These are phyloP conservation scores for Jatropha podagrica DNA, from an alignment of 441 rosid genomes.

Conservation along the genomic window DNA sequence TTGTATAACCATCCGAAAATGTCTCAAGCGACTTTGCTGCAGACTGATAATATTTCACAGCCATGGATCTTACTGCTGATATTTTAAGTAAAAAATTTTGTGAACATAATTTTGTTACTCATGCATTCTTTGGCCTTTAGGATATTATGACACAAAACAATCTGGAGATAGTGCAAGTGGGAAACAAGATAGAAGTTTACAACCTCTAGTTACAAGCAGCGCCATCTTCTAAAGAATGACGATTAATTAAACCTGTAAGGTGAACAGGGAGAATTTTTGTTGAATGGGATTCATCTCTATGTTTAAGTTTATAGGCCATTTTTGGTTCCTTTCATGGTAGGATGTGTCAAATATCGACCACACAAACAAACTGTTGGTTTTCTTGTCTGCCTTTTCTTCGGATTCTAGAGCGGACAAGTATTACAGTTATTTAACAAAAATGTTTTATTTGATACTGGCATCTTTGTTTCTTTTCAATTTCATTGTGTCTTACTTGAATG, in stretches of 20 bases:
- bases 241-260: background rate
- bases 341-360: background rate
- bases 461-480: background rate
- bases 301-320: background rate
- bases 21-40: background rate
- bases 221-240: conserved; percentile 8
- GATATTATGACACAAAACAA: conserved; percentile 3
- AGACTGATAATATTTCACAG: conserved; percentile 1
- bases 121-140: conserved; percentile 1
- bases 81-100: background rate
- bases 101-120: background rate
- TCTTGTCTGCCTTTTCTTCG: background rate
- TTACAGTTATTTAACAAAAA: background rate
- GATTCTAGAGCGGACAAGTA: background rate
- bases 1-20: background rate
- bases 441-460: background rate
- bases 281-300: background rate
- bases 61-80: conserved; percentile 8
- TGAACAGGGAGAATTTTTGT: background rate
- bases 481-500: background rate
- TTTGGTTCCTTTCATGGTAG: background rate
- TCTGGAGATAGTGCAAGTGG: conserved; percentile 4
- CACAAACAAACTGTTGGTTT: background rate
- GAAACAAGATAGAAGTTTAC: background rate
- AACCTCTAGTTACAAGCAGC: conserved; percentile 1